Evolutionary conservation across 1,139 yeast genomes (phyloP).

Genomic region (Pneumocystis canis): DNA sequence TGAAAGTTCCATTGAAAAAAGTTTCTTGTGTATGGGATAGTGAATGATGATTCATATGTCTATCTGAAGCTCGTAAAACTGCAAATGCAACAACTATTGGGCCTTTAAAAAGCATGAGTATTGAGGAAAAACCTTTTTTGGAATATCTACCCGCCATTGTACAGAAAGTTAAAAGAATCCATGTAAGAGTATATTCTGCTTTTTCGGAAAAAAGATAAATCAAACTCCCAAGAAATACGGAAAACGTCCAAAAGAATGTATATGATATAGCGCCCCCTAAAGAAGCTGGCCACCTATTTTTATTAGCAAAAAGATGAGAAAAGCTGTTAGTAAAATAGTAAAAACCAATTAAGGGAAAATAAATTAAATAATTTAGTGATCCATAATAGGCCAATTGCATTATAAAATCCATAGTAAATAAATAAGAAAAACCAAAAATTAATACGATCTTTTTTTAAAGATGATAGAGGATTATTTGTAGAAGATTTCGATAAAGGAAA

Average conservation of each 20-base stretch:
- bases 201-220: conserved; percentile 4
- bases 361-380: conserved; percentile 13
- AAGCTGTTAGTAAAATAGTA: not conserved
- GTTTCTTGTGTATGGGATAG: not conserved
- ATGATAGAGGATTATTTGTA: not conserved
- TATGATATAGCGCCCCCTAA: conserved; percentile 11
- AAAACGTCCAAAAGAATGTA: conserved; percentile 11
- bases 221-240: conserved; percentile 12
- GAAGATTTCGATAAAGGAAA: conserved; percentile 3
- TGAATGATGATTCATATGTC: not conserved
- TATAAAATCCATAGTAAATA: conserved; percentile 13
- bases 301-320: not conserved
- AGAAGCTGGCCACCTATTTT: conserved; percentile 8
- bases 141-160: conserved; percentile 7
- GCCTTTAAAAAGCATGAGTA: not conserved
- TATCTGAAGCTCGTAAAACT: not conserved
- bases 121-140: not conserved
- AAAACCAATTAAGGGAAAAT: conserved; percentile 13
- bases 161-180: conserved; percentile 12
- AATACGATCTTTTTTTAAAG: not conserved
- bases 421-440: conserved; percentile 14
- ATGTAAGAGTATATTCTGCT: conserved; percentile 11
- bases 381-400: conserved; percentile 13
- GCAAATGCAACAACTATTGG: conserved; percentile 1
- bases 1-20: not conserved